Conservation (phyloP, 768 basidiomycete genomes). For the Amanita exitialis region DNA sequence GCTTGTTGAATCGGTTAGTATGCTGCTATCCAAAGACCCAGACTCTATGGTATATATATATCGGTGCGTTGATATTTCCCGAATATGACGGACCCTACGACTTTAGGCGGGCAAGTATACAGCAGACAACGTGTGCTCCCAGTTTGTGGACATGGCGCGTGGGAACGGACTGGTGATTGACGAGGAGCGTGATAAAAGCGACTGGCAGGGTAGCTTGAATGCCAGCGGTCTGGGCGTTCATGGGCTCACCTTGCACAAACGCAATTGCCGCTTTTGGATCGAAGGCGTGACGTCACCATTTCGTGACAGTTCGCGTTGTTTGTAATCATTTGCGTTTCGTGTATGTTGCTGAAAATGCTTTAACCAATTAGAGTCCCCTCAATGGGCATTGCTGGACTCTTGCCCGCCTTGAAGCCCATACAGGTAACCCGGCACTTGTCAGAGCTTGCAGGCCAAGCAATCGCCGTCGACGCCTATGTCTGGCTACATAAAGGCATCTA, state of each 20-base stretch:
- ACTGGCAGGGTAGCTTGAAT: conserved; percentile 37
- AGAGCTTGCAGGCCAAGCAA: conserved; percentile 72
- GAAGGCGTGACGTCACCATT: conserved; percentile 18
- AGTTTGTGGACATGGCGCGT: conserved; percentile 34
- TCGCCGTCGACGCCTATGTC: conserved; percentile 94
- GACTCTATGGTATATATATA: conserved; percentile 40
- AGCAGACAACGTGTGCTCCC: conserved; percentile 34
- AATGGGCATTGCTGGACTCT: conserved; percentile 90
- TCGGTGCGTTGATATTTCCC: conserved; percentile 24
- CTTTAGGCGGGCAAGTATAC: conserved; percentile 55
- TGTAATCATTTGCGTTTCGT: background rate
- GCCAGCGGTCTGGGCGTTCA: conserved; percentile 38
- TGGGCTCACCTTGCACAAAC: conserved; percentile 41
- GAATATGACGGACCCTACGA: background rate
- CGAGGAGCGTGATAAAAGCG: conserved; percentile 26
- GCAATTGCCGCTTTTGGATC: conserved; percentile 54
- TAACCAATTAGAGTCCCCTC: background rate
- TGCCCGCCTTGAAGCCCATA: conserved; percentile 87
- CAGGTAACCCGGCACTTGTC: conserved; percentile 70
- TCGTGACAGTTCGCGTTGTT: conserved; percentile 10
- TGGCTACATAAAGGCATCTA: conserved; percentile 89
- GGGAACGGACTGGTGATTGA: conserved; percentile 35
- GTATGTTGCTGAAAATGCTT: background rate
- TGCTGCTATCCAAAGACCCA: conserved; percentile 33
- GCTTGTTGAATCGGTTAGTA: conserved; percentile 38